Base-by-base conservation (phyloP, 257 asterid species). In the Penstemon davidsonii region DNA sequence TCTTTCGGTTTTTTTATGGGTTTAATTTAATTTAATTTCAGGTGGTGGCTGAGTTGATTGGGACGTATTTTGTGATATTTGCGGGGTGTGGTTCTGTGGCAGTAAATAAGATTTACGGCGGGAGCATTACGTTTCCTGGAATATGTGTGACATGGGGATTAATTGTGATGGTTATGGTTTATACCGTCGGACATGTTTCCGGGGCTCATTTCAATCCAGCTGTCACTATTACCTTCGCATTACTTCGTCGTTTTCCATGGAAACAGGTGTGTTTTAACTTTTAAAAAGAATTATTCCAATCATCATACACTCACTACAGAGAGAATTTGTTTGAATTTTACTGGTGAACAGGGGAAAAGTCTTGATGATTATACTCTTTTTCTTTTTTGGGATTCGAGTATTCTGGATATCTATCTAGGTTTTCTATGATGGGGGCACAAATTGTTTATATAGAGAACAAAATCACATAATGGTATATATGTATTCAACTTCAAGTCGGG, bases 171-270 rank as follows among this genome's bases (percentile, higher is more conserved):
- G 92, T 84, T 13, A 84, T 92, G 96, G 51, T 80, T 59, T 89
- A 89, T 37, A 41, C 95, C 0, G 78, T 92, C 4, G 96, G 95
- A 1, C 98, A 91, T 25, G 80, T 91, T 2, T 91, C 96, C 9
- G 96, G 94, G n/a, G 98, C 94, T 6, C 98, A 92, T 70, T 87
- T 92, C 55, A 92, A 92, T 54, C 96, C 96, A 0, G 95, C 96
- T 0, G 96, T 92, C 44, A 86, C 95, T 4, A 2, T 92, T 61
- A 54, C 96, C 33, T 79, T 63, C 60, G 88, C 89, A 68, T 7
- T 83, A 10, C 82, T 80, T 12, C 66, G 88, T 0, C 86, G 87
- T 1, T 84, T 92, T 10, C 85, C 91, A 0, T 87, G 96, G 96
- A 87, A 82, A 51, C 81, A 87, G 79, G 96, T 91, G 10, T 5